phyloP scores from a whole-genome alignment of 441 rosid species.

The Sinapis alba region DNA sequence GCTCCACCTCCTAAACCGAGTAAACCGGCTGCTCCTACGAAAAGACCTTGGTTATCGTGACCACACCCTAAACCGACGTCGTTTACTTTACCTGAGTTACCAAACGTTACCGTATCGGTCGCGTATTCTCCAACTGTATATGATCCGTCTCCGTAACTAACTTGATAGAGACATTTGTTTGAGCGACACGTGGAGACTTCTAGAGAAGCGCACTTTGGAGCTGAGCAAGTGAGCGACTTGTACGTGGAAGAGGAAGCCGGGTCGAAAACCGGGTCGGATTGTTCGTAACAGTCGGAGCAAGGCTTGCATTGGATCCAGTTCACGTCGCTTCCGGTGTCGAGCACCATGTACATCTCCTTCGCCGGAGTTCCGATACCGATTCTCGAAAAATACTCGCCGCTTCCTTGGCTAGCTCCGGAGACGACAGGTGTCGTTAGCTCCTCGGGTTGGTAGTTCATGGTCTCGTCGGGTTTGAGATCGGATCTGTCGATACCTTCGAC shows the following conservation, averaged over 20 bases:
- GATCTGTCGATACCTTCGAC: slow-evolving; percentile 41
- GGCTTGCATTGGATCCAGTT: slow-evolving; percentile 68
- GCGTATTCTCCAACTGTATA: slow-evolving; percentile 57
- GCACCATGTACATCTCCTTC: slow-evolving; percentile 56
- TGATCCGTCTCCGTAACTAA: slow-evolving; percentile 69
- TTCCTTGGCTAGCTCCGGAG: slow-evolving; percentile 62
- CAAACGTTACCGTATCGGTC: slow-evolving; percentile 64
- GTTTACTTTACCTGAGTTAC: slow-evolving; percentile 46
- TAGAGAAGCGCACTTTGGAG: slow-evolving; percentile 50
- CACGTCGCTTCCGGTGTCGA: slow-evolving; percentile 71
- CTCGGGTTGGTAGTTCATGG: slow-evolving; percentile 47
- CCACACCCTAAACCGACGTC: slow-evolving; percentile 64
- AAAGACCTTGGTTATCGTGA: slow-evolving; percentile 64
- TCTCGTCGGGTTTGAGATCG: slow-evolving; percentile 8
- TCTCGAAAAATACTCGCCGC: slow-evolving; percentile 69
- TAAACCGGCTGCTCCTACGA: slow-evolving; percentile 62
- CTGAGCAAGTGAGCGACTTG: slow-evolving; percentile 46
- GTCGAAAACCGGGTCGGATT: slow-evolving; percentile 62
- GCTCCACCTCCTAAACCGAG: slow-evolving; percentile 66
- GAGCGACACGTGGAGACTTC: slow-evolving; percentile 44
- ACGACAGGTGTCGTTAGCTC: slow-evolving; percentile 58
- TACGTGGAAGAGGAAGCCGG: slow-evolving; percentile 53
- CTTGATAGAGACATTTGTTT: slow-evolving; percentile 53
- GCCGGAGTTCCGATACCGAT: slow-evolving; percentile 62
- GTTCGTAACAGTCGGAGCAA: slow-evolving; percentile 61